Evolutionary conservation across 169 alveolate species (phyloP).

Genomic region (Cryptosporidium meleagridis): DNA sequence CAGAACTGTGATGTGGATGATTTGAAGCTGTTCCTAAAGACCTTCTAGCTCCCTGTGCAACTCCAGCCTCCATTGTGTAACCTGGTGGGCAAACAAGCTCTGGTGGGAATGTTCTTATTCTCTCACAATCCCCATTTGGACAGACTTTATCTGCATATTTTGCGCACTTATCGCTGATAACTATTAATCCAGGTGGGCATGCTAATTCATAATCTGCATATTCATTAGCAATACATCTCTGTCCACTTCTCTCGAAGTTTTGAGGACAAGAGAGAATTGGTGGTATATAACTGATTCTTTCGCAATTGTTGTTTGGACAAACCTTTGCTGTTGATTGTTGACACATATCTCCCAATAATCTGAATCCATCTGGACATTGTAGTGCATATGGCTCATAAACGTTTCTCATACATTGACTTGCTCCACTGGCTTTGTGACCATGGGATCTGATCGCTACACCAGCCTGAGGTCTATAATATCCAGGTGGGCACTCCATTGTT

Average conservation of each 20-base stretch:
- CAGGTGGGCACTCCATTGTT: conserved; percentile 76
- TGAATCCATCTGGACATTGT: conserved; percentile 74
- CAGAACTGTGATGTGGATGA: conserved; percentile 45
- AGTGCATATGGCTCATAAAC: conserved; percentile 67
- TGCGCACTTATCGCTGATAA: conserved; percentile 69
- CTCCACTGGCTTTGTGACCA: conserved; percentile 75
- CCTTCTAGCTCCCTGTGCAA: conserved; percentile 24
- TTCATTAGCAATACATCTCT: conserved; percentile 70
- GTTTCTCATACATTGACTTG: conserved; percentile 67
- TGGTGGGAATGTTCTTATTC: conserved; percentile 69
- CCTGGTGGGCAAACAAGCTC: conserved; percentile 75
- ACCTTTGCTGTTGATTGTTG: conserved; percentile 72
- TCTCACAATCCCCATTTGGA: conserved; percentile 73
- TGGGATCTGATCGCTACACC: conserved; percentile 71
- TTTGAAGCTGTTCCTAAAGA: conserved; percentile 26
- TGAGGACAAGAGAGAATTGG: conserved; percentile 71
- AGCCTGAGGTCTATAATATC: conserved; percentile 70
- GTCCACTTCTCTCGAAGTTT: conserved; percentile 70
- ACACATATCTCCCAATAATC: conserved; percentile 73
- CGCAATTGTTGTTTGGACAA: conserved; percentile 72
- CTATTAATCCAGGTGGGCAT: conserved; percentile 72
- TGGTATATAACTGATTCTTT: conserved; percentile 61
- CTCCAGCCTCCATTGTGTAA: conserved; percentile 75
- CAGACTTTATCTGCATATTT: conserved; percentile 73
- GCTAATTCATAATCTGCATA: conserved; percentile 73